Percentiles rank a stretch among this genome's conserved stretches.
Evolutionary conservation across 2,329 filamentous ascomycete genomes (phyloP).

Genomic region (Pseudocercospora fijiensis): DNA sequence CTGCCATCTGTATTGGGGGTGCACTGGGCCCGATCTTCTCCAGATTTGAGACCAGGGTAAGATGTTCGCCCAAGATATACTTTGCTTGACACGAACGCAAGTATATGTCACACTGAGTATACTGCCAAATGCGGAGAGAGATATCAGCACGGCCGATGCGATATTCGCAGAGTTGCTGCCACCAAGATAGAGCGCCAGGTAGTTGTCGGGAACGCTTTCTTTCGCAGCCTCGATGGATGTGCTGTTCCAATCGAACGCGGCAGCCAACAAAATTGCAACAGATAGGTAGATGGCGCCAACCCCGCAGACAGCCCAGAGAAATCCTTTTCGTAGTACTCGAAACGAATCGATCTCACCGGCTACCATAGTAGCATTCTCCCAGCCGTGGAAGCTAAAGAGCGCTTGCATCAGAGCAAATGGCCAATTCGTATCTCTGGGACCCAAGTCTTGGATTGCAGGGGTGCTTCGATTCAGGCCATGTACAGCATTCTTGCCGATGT

Average conservation of each 20-base stretch:
- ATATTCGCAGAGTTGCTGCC: neutral
- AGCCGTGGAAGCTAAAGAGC: conserved; percentile 18
- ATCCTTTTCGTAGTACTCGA: conserved; percentile 11
- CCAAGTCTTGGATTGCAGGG: neutral
- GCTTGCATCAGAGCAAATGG: conserved; percentile 15
- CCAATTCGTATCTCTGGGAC: conserved; percentile 4
- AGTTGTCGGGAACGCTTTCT: neutral
- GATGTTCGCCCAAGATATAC: conserved; percentile 20
- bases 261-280: conserved; percentile 9
- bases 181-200: conserved; percentile 11
- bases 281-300: conserved; percentile 13
- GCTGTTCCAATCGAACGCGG: conserved; percentile 8
- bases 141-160: conserved; percentile 10
- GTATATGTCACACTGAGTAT: conserved; percentile 21
- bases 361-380: conserved; percentile 20
- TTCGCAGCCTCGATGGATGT: neutral
- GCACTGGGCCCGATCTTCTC: conserved; percentile 10
- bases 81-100: conserved; percentile 21
- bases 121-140: conserved; percentile 17
- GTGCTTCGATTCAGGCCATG: neutral
- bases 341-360: conserved; percentile 14
- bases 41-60: conserved; percentile 19
- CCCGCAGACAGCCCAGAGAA: conserved; percentile 10
- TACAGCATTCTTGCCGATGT: neutral
- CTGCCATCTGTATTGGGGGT: conserved; percentile 9